Conservation (phyloP, 352 stramenopile species). For the Bremia lactucae region DNA sequence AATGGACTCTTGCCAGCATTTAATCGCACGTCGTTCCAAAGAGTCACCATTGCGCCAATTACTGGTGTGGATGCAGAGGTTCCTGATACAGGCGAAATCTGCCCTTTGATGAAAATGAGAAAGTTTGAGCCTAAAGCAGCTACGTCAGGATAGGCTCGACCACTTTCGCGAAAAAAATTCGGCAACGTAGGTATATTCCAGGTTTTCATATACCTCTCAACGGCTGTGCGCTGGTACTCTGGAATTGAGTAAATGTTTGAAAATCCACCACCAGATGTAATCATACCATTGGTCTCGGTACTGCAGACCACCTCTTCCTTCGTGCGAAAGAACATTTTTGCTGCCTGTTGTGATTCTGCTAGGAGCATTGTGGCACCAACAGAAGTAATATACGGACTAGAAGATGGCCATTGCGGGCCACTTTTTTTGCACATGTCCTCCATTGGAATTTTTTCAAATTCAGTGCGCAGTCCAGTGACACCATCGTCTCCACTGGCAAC, state of each 20-base stretch:
- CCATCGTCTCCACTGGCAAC: slow-evolving; percentile 84
- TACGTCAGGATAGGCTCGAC: slow-evolving; percentile 86
- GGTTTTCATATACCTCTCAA: slow-evolving; percentile 53
- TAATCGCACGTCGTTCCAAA: slow-evolving; percentile 80
- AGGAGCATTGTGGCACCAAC: slow-evolving; percentile 85
- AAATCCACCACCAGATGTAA: slow-evolving; percentile 85
- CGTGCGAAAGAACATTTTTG: slow-evolving; percentile 49
- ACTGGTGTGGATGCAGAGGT: slow-evolving; percentile 84
- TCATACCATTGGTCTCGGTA: slow-evolving; percentile 49
- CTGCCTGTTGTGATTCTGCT: slow-evolving; percentile 6
- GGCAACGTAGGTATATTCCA: slow-evolving; percentile 30
- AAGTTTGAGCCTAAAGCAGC: slow-evolving; percentile 63
- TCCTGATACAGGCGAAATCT: slow-evolving; percentile 43
- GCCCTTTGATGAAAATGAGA: slow-evolving; percentile 46
- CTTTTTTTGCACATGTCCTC: slow-evolving; percentile 51
- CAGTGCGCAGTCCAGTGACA: slow-evolving; percentile 56
- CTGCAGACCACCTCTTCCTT: slow-evolving; percentile 76
- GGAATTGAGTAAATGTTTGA: slow-evolving; percentile 70
- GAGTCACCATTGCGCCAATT: slow-evolving; percentile 74
- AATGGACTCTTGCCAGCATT: slow-evolving; percentile 71
- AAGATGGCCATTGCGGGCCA: slow-evolving; percentile 64
- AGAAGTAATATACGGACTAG: slow-evolving; percentile 84
- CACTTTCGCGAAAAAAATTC: slow-evolving; percentile 73
- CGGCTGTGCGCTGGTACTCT: slow-evolving; percentile 57
- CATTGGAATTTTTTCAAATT: slow-evolving; percentile 43